phyloP scores from a whole-genome alignment of 1,284 basidiomycete species.

The Ceratobasidium sp. region DNA sequence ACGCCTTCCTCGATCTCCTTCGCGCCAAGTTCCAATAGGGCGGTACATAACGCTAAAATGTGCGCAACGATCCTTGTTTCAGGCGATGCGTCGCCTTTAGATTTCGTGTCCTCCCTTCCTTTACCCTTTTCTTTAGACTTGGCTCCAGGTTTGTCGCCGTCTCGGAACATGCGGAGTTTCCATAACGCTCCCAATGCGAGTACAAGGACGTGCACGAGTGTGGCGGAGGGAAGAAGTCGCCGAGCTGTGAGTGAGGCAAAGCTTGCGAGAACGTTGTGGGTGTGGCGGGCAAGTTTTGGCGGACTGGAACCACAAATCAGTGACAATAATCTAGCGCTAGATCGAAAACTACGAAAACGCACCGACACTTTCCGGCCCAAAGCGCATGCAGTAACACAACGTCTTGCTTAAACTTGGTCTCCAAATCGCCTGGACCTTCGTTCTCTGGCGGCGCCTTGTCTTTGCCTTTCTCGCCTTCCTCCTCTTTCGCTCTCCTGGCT shows the following conservation, averaged over 20 bases:
- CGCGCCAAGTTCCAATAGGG: constrained; percentile 77
- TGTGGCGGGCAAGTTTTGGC: constrained; percentile 66
- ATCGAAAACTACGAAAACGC: too few species aligned
- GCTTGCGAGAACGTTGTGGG: constrained; percentile 67
- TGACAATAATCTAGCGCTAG: too few species aligned
- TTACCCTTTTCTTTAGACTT: constrained; percentile 57
- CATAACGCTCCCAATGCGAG: constrained; percentile 84
- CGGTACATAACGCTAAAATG: constrained; percentile 77
- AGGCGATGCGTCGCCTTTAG: constrained; percentile 56
- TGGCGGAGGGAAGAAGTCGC: constrained; percentile 73
- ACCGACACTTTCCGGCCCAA: constrained; percentile 68
- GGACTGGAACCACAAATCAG: constrained; percentile 52
- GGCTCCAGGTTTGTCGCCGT: background rate
- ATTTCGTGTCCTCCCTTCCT: constrained; percentile 37
- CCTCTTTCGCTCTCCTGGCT: constrained; percentile 60
- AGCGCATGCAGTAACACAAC: constrained; percentile 79
- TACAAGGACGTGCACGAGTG: constrained; percentile 81
- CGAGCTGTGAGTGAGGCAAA: constrained; percentile 74
- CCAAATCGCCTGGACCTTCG: constrained; percentile 22
- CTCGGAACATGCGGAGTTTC: constrained; percentile 77
- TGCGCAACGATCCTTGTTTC: constrained; percentile 81
- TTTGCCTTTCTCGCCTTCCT: constrained; percentile 49
- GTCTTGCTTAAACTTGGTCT: constrained; percentile 73
- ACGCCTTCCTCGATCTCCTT: constrained; percentile 61
- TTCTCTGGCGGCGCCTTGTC: background rate